phyloP scores from a whole-genome alignment of 108 stramenopile species.

The Fistulifera pelliculosa region DNA sequence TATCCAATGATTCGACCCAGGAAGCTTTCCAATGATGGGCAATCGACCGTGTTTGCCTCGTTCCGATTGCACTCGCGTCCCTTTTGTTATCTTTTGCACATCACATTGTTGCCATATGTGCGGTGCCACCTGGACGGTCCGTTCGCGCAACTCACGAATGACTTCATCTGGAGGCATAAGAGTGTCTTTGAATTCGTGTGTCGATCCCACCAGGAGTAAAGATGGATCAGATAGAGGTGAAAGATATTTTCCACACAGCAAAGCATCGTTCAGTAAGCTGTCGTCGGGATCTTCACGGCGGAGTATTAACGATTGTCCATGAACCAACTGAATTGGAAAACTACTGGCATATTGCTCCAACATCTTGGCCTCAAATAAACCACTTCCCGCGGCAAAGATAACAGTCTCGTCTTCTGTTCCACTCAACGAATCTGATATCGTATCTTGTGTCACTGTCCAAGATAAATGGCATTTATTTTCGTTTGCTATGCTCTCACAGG shows the following conservation, averaged over 20 bases:
- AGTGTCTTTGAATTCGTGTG: slow-evolving; percentile 61
- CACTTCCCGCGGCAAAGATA: slow-evolving; percentile 59
- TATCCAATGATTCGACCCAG: slow-evolving; percentile 48
- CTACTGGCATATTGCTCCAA: background rate
- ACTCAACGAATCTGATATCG: too few relatives aligned
- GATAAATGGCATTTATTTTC: slow-evolving; percentile 11
- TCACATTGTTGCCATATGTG: slow-evolving; percentile 53
- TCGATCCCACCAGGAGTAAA: slow-evolving; percentile 64
- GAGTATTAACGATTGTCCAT: slow-evolving; percentile 81
- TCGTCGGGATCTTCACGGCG: slow-evolving; percentile 4
- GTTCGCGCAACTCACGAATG: slow-evolving; percentile 33
- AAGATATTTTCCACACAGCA: slow-evolving; percentile 78
- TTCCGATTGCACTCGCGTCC: slow-evolving; percentile 65
- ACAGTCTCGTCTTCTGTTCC: slow-evolving; percentile 46
- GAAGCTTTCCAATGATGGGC: slow-evolving; percentile 59
- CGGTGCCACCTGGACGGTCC: slow-evolving; percentile 44
- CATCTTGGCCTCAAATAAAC: slow-evolving; percentile 36
- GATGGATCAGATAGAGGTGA: slow-evolving; percentile 40
- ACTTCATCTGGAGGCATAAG: slow-evolving; percentile 37
- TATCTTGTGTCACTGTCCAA: too few relatives aligned
- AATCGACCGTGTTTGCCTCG: slow-evolving; percentile 62
- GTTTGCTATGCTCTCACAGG: slow-evolving; percentile 20
- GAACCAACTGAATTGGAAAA: slow-evolving; percentile 61
- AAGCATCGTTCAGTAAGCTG: slow-evolving; percentile 17
- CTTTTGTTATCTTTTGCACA: slow-evolving; percentile 43